Evolutionary conservation across 192 early-diverging fungal genomes (phyloP), one percentile per base, ranked within the genome.

Genomic region (Coemansia sp.): DNA sequence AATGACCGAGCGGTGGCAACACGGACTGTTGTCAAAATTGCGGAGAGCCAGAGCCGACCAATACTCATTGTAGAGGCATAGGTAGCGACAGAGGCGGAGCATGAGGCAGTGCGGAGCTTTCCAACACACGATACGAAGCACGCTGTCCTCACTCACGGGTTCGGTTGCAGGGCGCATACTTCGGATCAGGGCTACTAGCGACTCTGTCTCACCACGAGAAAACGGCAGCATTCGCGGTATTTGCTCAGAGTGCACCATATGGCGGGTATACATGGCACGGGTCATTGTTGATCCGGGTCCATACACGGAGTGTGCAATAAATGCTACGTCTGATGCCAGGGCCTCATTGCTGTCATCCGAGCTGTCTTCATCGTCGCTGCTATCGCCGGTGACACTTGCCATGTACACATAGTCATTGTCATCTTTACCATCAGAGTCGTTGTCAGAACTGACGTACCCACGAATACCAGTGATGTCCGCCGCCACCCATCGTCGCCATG

Each of bases 41-140:
- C 81, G 76, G 14, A 71, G 70, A 0, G 64, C 81, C 61, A 84
- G 62, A 11, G 81, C 73, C 25, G 50, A 29, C 2, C 81, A 69
- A 41, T 76, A 84, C 14, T 84, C 81, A 27, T 84, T 78, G 68
- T 76, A 84, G 53, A 84, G 53, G 36, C 76, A 84, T 63, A 84
- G 61, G 37, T 76, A 84, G 29, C 81, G 68, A 44, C 81, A 84
- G 0, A 76, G 81, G 7, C 76, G 81, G 27, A 84, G 76, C 81
- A 84, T 77, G 9, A 84, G 67, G 10, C 69, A 73, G 3, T 76
- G 81, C 32, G 70, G 38, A 27, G 67, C 73, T 17, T 70, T 53
- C 76, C 73, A 78, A 53, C 81, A 84, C 27, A 84, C 68, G 12
- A 78, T 73, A 44, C 81, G 78, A 62, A 78, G 29, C 27, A 67